Evolutionary conservation across 305 asterid genomes (phyloP), one percentile per base, ranked within the genome.

Genomic region (Fraxinus ornus): DNA sequence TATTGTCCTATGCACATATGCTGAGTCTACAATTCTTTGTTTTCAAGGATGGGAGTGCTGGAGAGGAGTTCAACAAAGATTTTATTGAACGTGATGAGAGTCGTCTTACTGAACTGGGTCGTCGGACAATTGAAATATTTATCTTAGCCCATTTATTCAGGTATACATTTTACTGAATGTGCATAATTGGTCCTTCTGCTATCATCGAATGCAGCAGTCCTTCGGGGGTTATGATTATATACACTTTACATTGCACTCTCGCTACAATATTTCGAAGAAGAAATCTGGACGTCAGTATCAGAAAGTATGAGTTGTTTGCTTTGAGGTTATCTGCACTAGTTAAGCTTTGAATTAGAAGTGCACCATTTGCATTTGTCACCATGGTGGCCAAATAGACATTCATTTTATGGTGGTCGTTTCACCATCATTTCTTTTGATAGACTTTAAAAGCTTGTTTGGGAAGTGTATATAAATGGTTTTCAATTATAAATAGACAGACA

Each of bases 131-230:
- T 68, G 93, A 91, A 84, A 89, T 93, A 84, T 95, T 92, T 85
- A 89, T 97, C 85, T 89, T 97, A 19, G 93, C 92, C 82, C 95
- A 97, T 83, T 88, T 97, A 79, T 97, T 93, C 89, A 95, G 98
- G 99, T 94, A 88, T 75, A 72, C 5, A 21, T 74, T 77, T 55
- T 28, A 17, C 44, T 15, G 71, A n/a, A 26, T 62, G 75, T 57
- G 47, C 24, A 32, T n/a, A 24, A 2, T 21, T 30, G 24, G 75
- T 15, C 81, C 81, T 76, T 70, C 55, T 68, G 64, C 37, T 15
- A 32, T 66, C 41, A 32, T 70, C 10, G 5, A 15, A 30, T 15
- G 41, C 5, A 30, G 39, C 22, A 30, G 36, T 4, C 21, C 88
- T 97, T 82, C 92, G 89, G 89, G 93, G 35, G n/a, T 64, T 24